phyloP scores from a whole-genome alignment of 139 green algal species.

The Tetradesmus obliquus region DNA sequence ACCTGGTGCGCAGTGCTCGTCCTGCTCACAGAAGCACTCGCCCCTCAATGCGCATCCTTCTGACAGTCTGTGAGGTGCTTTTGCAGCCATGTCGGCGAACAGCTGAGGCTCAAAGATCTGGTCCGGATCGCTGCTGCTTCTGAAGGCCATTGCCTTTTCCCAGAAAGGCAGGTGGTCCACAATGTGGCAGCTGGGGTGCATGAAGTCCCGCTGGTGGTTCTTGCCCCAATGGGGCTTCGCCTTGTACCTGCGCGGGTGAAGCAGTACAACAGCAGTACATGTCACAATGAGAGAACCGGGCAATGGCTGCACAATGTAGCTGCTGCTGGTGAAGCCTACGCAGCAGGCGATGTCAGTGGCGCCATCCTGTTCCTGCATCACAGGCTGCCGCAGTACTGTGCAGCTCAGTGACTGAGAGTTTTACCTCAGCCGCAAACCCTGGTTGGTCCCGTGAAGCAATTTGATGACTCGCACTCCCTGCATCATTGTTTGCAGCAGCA shows the following conservation, averaged over 20 bases:
- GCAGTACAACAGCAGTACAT: background rate
- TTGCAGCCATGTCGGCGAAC: conserved; percentile 22
- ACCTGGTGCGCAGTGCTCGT: conserved; percentile 24
- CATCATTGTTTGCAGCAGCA: too few relatives aligned
- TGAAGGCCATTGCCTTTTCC: background rate
- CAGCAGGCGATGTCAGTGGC: background rate
- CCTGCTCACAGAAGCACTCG: conserved; percentile 35
- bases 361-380: background rate
- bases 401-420: background rate
- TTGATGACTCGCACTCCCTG: too few relatives aligned
- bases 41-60: conserved; percentile 23
- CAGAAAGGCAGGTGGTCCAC: conserved; percentile 14
- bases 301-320: background rate
- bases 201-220: conserved; percentile 41
- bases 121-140: background rate
- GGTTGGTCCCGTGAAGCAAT: too few relatives aligned
- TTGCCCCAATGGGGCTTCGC: conserved; percentile 42
- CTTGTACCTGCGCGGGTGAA: background rate
- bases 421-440: too few relatives aligned
- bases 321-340: background rate
- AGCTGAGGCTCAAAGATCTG: conserved; percentile 34
- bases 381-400: too few relatives aligned
- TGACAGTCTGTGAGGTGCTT: background rate
- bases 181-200: conserved; percentile 36
- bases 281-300: background rate